Evolutionary conservation across 2,329 filamentous ascomycete genomes (phyloP).

Genomic region (Aulographum hederae): DNA sequence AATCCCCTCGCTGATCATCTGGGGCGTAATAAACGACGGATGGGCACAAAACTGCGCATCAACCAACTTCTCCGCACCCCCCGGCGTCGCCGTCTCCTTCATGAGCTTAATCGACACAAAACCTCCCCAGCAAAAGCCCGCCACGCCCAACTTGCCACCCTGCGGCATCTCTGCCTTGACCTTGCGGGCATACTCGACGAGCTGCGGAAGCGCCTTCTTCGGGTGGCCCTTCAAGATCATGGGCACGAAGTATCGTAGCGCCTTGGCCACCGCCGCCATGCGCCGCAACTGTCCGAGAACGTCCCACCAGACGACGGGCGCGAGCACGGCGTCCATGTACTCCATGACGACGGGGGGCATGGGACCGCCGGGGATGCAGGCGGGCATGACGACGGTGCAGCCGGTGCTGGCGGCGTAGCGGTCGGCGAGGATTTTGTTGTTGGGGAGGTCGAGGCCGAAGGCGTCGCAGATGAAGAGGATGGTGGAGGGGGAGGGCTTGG

Average conservation of each 20-base stretch:
- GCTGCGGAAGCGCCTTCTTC: neutral
- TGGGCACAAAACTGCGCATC: too few relatives aligned
- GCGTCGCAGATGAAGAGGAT: too few relatives aligned
- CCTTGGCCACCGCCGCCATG: neutral
- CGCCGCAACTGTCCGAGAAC: conserved; percentile 2
- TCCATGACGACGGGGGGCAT: conserved; percentile 7
- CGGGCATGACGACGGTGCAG: too few relatives aligned
- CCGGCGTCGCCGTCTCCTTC: too few relatives aligned
- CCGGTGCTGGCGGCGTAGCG: too few relatives aligned
- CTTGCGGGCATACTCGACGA: conserved; percentile 5
- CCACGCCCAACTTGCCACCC: conserved; percentile 7
- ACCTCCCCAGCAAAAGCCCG: conserved; percentile 12
- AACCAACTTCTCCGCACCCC: too few relatives aligned
- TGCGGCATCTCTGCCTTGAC: conserved; percentile 4
- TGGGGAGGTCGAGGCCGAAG: too few relatives aligned
- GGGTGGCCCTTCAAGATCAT: conserved; percentile 9
- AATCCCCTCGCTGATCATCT: too few relatives aligned
- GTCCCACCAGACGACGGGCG: conserved; percentile 3
- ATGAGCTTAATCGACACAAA: conserved; percentile 8
- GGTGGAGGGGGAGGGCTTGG: too few relatives aligned
- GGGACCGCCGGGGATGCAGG: too few relatives aligned
- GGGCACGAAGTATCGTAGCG: conserved; percentile 4
- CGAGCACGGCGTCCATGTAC: conserved; percentile 6
- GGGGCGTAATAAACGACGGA: too few relatives aligned
- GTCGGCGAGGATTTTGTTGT: too few relatives aligned